These are phyloP conservation scores for Bipolaris victoriae DNA, from an alignment of 2,329 filamentous ascomycete species.

Conservation along the genomic window DNA sequence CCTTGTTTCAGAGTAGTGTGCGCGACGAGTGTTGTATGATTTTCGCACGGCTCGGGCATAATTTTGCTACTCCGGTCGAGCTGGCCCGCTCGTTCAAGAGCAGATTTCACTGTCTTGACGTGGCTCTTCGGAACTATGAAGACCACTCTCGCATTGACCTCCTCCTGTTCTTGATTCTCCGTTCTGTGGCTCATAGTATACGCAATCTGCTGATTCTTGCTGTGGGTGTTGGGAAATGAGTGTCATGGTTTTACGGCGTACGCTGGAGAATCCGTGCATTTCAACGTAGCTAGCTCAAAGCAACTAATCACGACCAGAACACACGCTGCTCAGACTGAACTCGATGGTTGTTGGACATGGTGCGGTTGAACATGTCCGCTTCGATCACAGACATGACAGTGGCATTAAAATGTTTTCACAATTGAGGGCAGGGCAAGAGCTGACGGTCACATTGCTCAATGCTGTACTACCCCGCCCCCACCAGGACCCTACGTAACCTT, in stretches of 20 bases:
- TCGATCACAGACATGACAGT: background rate
- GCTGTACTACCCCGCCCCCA: conserved; percentile 36
- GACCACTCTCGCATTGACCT: conserved; percentile 1
- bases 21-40: background rate
- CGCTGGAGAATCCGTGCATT: background rate
- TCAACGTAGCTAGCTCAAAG: conserved; percentile 5
- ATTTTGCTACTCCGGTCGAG: conserved; percentile 44
- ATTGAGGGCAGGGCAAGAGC: background rate
- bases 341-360: background rate
- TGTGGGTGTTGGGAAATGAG: background rate
- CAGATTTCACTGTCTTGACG: conserved; percentile 50
- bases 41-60: conserved; percentile 7
- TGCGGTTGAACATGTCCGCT: background rate
- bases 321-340: background rate
- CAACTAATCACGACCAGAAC: background rate
- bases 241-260: background rate
- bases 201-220: background rate
- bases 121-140: conserved; percentile 40
- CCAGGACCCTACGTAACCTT: conserved; percentile 21
- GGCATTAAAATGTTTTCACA: background rate
- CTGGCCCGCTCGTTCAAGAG: conserved; percentile 39
- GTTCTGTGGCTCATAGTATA: background rate
- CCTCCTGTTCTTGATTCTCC: background rate
- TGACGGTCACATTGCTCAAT: conserved; percentile 3
- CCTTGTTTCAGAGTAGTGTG: background rate